phyloP scores from a whole-genome alignment of 1,284 basidiomycete species.

The Malassezia nana region DNA sequence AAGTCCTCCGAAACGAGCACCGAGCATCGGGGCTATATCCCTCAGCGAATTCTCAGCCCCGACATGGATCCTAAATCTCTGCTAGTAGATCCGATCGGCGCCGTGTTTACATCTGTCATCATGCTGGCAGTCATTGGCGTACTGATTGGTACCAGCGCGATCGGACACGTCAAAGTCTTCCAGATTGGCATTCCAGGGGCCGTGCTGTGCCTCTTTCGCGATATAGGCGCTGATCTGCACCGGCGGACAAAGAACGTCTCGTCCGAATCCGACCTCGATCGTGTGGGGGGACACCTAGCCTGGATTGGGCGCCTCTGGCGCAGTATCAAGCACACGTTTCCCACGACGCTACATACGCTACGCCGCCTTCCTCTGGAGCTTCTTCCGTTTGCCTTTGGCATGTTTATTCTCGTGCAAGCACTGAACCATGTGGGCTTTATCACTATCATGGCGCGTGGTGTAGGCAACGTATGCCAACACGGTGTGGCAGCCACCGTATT shows the following conservation, averaged over 20 bases:
- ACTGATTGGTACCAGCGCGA: constrained; percentile 56
- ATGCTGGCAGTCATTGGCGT: constrained; percentile 55
- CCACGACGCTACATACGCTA: constrained; percentile 63
- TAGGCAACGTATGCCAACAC: constrained; percentile 51
- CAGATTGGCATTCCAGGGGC: constrained; percentile 78
- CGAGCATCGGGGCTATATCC: constrained; percentile 46
- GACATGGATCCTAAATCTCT: constrained; percentile 52
- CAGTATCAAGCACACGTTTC: constrained; percentile 52
- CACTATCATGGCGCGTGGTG: constrained; percentile 67
- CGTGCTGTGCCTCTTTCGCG: constrained; percentile 60
- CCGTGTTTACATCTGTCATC: constrained; percentile 52
- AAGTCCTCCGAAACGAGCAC: constrained; percentile 4
- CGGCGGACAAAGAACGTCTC: constrained; percentile 12
- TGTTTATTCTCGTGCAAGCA: constrained; percentile 86
- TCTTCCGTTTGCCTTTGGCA: constrained; percentile 82
- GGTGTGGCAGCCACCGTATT: constrained; percentile 51
- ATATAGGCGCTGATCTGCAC: constrained; percentile 44
- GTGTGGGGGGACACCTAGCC: not conserved
- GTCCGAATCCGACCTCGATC: not conserved
- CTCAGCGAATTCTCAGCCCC: constrained; percentile 50
- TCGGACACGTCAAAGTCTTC: constrained; percentile 55
- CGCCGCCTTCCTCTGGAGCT: constrained; percentile 68
- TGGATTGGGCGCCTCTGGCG: not conserved
- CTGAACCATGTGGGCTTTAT: constrained; percentile 84
- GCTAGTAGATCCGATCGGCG: constrained; percentile 53